Base-by-base conservation (phyloP, 768 basidiomycete species). In the Flagelloscypha sp. region DNA sequence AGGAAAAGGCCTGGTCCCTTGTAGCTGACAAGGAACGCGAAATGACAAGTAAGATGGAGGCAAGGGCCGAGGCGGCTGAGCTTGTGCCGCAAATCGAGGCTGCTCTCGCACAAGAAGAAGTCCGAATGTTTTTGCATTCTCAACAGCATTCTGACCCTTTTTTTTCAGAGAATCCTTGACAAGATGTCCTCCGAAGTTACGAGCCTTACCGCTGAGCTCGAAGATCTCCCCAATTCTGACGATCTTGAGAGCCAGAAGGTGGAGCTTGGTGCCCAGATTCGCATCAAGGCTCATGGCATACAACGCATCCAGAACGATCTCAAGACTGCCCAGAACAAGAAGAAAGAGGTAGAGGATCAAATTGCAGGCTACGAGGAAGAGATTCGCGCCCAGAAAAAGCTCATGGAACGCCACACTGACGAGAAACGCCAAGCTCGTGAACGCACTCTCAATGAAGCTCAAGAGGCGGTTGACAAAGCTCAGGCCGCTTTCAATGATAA, bases 1-100 rank as follows among this genome's bases (percentile, higher is more conserved):
- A 74, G 43, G 84, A 92, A 55, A 57, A 86, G 13, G 89, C 88
- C 3, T 95, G 93, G 92, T 74, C 88, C 10, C 82, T 85, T 47
- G 84, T 94, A 15, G 67, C 64, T 10, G 58, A 60, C 7, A 90
- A 92, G 53, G 69, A 85, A 54, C 56, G 62, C 31, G 85, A 79
- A 49, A 38, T 77, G 52, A 47, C 48, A 31, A 43, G 47, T 15
- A 62, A 67, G 35, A 35, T 58, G 24, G 47, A 54, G 24, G n/a
- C n/a, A n/a, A n/a, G n/a, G n/a, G n/a, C n/a, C n/a, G 64, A 66
- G 30, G 56, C 49, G 5, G 40, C 50, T 23, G 47, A 53, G 8
- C 52, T 62, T 17, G 27, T 68, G 11, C 62, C 65, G 13, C 65
- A 59, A 45, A 59, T 70, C 32, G 44, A 65, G 43, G 53, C 55